Evolutionary conservation across 495 filamentous ascomycete species (phyloP).

Genomic region (Xanthoparmelia taractica): DNA sequence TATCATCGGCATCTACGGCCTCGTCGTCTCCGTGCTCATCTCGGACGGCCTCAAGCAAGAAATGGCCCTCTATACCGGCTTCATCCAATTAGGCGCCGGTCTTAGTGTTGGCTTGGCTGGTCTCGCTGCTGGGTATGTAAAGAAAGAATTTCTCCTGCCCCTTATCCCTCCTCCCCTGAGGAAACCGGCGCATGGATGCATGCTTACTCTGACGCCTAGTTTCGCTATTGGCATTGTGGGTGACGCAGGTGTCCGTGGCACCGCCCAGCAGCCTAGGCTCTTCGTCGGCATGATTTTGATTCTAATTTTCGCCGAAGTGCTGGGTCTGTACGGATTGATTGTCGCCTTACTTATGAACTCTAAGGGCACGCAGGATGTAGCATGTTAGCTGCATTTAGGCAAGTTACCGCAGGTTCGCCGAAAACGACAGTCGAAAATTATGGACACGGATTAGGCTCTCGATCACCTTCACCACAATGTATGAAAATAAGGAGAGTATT

Average conservation of each 20-base stretch:
- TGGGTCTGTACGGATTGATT: constrained; percentile 98
- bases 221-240: constrained; percentile 99
- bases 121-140: constrained; percentile 79
- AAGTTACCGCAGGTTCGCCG: background rate
- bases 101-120: constrained; percentile 92
- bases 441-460: background rate
- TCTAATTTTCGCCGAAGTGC: constrained; percentile 99
- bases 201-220: constrained; percentile 29
- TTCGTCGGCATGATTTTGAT: constrained; percentile 99
- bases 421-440: background rate
- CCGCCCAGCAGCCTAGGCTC: constrained; percentile 91
- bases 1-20: constrained; percentile 99
- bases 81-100: constrained; percentile 97
- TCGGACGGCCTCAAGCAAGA: constrained; percentile 82
- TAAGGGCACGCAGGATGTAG: constrained; percentile 51
- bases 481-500: constrained; percentile 16
- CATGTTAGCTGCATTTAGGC: constrained; percentile 37
- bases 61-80: constrained; percentile 81
- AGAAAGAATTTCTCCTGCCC: background rate
- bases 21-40: constrained; percentile 97
- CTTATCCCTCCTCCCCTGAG: background rate
- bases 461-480: constrained; percentile 16
- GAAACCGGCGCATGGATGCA: constrained; percentile 1
- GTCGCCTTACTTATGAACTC: constrained; percentile 99
- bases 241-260: constrained; percentile 97